Evolutionary conservation across 495 filamentous ascomycete species (phyloP), one percentile per base, ranked within the genome.

Genomic region (Lophium mytilinum): DNA sequence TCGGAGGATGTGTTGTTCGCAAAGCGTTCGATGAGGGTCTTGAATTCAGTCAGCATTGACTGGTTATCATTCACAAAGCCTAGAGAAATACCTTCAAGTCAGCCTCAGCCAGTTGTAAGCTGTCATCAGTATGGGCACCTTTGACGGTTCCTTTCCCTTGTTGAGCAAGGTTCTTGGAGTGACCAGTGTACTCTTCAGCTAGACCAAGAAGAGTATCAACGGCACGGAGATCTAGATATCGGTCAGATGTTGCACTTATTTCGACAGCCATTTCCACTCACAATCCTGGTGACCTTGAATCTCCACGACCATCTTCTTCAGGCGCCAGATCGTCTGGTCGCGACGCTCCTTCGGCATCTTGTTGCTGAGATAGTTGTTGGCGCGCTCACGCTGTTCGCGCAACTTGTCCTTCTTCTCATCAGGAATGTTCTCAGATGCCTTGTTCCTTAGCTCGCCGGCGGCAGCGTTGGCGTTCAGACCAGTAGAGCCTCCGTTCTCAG

Each of bases 281-380:
- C 83, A 98, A 60, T 97, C 93, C 50, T 84, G 81, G 67, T 96
- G 93, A 39, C 89, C 84, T 69, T 98, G 93, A 54, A 95, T 86
- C 76, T 98, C 93, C 53, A 96, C 78, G 24, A 98, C 73, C 88
- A 98, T 95, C 81, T 96, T 97, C 83, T 96, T 97, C 55, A 98
- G 70, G 47, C 93, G 87, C 80, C 83, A 96, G 64, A 96, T 83
- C 21, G 83, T 83, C 76, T 95, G 92, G 2, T 97, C 90, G 33
- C 92, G 90, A 56, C 94, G 90, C 73, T 97, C 92, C 75, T 91
- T 76, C 0, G 93, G 92, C 69, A 98, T 76, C 77, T 96, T 97
- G 50, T 82, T 77, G 14, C 77, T 76, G 21, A 96, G 68, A 66
- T 96, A 97, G 53, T 85, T 80, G 66, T 78, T 83, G 24, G 83